These are phyloP conservation scores for Candida michaelii DNA, from an alignment of 805 yeast genomes.

Conservation along the genomic window DNA sequence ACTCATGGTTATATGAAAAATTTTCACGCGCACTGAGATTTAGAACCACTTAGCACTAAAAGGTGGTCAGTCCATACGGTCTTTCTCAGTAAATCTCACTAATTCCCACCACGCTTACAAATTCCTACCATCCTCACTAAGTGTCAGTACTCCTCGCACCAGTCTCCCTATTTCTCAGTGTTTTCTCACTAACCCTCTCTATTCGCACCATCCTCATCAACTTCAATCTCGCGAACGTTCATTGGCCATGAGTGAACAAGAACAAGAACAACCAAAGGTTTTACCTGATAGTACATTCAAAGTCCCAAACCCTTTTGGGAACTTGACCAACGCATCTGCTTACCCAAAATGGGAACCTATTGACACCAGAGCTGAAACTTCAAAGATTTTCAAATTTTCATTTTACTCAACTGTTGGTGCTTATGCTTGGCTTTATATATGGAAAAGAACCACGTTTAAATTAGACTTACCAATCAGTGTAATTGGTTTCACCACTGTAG, in stretches of 20 bases:
- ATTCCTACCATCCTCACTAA: no score
- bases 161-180: no score
- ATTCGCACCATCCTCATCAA: no score
- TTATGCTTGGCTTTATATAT: slow-evolving; percentile 44
- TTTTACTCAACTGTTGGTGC: slow-evolving; percentile 51
- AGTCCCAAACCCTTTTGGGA: slow-evolving; percentile 43
- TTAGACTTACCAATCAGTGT: slow-evolving; percentile 39
- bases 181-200: no score
- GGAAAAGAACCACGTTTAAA: slow-evolving; percentile 45
- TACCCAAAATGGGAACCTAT: slow-evolving; percentile 54
- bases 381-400: slow-evolving; percentile 46
- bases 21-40: slow-evolving; percentile 5
- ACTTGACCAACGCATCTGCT: slow-evolving; percentile 35
- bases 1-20: slow-evolving; percentile 12
- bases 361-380: slow-evolving; percentile 52
- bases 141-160: no score
- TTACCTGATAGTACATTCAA: slow-evolving; percentile 40
- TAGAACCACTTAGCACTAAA: no score
- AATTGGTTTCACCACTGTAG: slow-evolving; percentile 48
- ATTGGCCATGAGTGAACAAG: slow-evolving; percentile 1
- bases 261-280: slow-evolving; percentile 5
- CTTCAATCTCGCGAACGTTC: slow-evolving; percentile 2
- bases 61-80: no score
- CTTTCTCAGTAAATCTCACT: no score
- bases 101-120: no score